Evolutionary conservation across 139 green algal species (phyloP).

Genomic region (Ettlia oleoabundans): DNA sequence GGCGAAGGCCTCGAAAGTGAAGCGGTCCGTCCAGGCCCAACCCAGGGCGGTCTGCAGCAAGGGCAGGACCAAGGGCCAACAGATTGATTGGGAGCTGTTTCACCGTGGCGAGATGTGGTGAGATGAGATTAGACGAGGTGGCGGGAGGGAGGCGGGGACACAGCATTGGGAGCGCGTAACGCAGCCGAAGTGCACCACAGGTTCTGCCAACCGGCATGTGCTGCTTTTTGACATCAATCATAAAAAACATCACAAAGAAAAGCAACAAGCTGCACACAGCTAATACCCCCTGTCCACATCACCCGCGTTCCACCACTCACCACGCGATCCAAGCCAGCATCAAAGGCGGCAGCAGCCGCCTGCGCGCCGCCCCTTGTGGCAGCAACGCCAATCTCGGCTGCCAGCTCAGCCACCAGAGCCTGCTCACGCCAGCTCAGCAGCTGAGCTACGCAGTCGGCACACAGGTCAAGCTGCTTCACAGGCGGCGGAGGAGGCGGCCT

Average conservation of each 20-base stretch:
- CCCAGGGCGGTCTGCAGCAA: slow-evolving; percentile 61
- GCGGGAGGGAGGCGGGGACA: no score
- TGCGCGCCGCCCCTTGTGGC: slow-evolving; percentile 38
- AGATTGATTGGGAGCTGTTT: no score
- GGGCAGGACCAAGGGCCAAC: no score
- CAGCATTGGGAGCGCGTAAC: no score
- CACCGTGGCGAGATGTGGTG: no score
- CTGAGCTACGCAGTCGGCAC: neutral
- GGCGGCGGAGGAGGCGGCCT: slow-evolving; percentile 1
- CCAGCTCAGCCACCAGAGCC: slow-evolving; percentile 51
- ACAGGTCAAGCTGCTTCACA: neutral
- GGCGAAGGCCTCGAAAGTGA: slow-evolving; percentile 62
- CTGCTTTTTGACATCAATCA: no score
- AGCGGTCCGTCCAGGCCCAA: slow-evolving; percentile 76
- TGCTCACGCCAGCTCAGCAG: slow-evolving; percentile 62
- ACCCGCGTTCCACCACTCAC: no score
- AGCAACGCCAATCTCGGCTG: slow-evolving; percentile 51
- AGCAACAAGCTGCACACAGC: neutral
- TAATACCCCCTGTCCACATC: no score
- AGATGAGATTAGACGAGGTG: no score
- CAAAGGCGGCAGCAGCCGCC: slow-evolving; percentile 59
- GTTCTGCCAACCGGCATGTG: no score
- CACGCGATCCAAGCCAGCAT: slow-evolving; percentile 71
- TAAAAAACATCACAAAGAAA: neutral
- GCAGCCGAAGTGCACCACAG: no score